Conservation (phyloP, 192 early-diverging fungal species). For the Rhizophagus sp. region DNA sequence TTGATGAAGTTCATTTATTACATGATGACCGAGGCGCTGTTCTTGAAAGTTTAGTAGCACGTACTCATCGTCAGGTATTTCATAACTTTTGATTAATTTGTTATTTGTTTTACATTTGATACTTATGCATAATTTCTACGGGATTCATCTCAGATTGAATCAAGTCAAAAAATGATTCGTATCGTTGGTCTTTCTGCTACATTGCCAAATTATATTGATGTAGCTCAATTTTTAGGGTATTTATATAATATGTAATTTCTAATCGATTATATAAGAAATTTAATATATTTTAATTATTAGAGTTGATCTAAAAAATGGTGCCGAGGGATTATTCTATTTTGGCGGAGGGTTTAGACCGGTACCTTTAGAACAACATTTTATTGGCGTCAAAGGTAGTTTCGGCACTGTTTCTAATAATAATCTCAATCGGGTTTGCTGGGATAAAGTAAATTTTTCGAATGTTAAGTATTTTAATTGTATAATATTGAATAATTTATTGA, state of each 20-base stretch:
- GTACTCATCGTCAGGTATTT: conserved; percentile 84
- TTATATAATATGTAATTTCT: neutral
- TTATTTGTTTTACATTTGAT: neutral
- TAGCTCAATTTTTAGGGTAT: conserved; percentile 84
- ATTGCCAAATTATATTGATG: conserved; percentile 97
- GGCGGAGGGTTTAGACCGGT: conserved; percentile 93
- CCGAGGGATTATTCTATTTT: conserved; percentile 91
- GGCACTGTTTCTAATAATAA: conserved; percentile 65
- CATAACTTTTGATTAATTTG: neutral
- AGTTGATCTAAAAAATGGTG: conserved; percentile 16
- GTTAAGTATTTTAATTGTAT: conserved; percentile 29
- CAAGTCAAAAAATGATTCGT: conserved; percentile 92
- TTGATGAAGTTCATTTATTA: conserved; percentile 97
- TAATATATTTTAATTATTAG: neutral
- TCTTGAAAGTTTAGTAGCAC: conserved; percentile 93
- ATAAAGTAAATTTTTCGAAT: conserved; percentile 53
- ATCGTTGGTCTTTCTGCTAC: conserved; percentile 98
- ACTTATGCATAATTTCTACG: neutral
- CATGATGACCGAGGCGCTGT: conserved; percentile 97
- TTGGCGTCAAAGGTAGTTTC: conserved; percentile 88
- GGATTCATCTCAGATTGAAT: conserved; percentile 55
- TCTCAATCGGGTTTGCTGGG: conserved; percentile 86
- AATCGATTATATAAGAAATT: neutral
- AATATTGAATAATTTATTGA: neutral
- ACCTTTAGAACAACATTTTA: conserved; percentile 94